Percentiles rank a stretch among this genome's conserved stretches.
phyloP scores from a whole-genome alignment of 345 rosid species.

The Adansonia digitata region DNA sequence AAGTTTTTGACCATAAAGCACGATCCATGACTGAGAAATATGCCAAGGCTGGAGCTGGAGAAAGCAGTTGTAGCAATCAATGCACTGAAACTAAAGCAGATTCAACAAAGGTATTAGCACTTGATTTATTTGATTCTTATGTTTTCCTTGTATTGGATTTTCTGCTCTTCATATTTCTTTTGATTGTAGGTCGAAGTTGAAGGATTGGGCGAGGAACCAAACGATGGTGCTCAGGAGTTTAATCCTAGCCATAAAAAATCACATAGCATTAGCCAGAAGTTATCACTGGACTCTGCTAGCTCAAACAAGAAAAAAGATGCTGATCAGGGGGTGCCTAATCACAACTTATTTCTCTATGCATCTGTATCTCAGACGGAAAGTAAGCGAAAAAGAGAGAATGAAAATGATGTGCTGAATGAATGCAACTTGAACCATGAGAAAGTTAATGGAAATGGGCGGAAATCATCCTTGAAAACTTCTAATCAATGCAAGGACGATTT shows the following conservation, averaged over 20 bases:
- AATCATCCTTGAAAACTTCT: conserved; percentile 33
- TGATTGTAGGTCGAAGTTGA: conserved; percentile 36
- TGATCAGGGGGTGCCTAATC: conserved; percentile 13
- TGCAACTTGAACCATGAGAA: conserved; percentile 10
- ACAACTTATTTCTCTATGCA: background rate
- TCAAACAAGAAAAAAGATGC: conserved; percentile 13
- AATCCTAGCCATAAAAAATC: conserved; percentile 23
- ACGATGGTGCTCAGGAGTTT: conserved; percentile 17
- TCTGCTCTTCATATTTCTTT: background rate
- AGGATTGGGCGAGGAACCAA: conserved; percentile 19
- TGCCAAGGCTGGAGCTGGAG: conserved; percentile 43
- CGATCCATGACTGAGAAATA: conserved; percentile 58
- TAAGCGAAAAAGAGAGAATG: conserved; percentile 20
- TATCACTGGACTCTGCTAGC: conserved; percentile 33
- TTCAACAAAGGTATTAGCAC: conserved; percentile 17
- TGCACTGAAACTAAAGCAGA: conserved; percentile 23
- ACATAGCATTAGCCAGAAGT: conserved; percentile 24
- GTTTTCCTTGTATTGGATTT: background rate
- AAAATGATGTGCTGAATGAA: conserved; percentile 19
- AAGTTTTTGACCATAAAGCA: conserved; percentile 64
- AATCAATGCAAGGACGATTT: conserved; percentile 23
- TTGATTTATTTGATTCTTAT: background rate
- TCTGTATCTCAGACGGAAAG: conserved; percentile 7
- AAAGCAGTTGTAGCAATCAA: conserved; percentile 20
- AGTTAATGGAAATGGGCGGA: conserved; percentile 23